Percentiles rank a stretch among this genome's conserved stretches.
These are phyloP conservation scores for Geotrichum cucujoidarum DNA, from an alignment of 1,139 yeast species.

Conservation along the genomic window DNA sequence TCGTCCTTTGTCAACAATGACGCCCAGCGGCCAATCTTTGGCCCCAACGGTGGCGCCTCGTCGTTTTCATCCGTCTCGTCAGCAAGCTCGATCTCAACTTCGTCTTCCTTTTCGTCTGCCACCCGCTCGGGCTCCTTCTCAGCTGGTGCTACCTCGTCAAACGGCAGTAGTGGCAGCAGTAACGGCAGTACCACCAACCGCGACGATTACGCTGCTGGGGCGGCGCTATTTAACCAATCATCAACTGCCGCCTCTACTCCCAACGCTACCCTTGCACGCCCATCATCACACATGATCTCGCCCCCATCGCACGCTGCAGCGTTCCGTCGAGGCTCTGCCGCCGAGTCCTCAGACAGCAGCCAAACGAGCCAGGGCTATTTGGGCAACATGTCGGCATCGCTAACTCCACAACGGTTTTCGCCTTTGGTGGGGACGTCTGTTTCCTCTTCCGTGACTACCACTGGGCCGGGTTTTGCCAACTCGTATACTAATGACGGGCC, in stretches of 20 bases:
- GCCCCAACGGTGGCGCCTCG: neutral
- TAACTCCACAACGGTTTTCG: constrained; percentile 11
- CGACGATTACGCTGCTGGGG: constrained; percentile 3
- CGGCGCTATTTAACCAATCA: constrained; percentile 6
- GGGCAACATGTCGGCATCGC: neutral
- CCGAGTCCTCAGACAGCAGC: constrained; percentile 1
- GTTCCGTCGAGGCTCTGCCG: constrained; percentile 5
- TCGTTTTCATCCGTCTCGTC: constrained; percentile 6
- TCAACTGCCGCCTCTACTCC: neutral
- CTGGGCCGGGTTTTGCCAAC: neutral
- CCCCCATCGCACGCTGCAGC: constrained; percentile 11
- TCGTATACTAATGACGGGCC: neutral
- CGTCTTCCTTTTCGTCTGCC: constrained; percentile 4
- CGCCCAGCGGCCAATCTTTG: constrained; percentile 7
- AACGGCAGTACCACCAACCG: neutral
- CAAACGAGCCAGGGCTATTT: neutral
- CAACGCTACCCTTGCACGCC: neutral
- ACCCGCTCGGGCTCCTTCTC: constrained; percentile 5
- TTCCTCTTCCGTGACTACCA: neutral
- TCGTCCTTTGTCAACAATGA: constrained; percentile 6
- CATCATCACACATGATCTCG: neutral
- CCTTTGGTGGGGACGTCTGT: constrained; percentile 4
- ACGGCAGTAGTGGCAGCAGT: neutral
- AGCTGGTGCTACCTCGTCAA: neutral
- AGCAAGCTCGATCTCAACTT: neutral